Evolutionary conservation across 108 stramenopile genomes (phyloP), one percentile per base, ranked within the genome.

Genomic region (Fragilaria radians): DNA sequence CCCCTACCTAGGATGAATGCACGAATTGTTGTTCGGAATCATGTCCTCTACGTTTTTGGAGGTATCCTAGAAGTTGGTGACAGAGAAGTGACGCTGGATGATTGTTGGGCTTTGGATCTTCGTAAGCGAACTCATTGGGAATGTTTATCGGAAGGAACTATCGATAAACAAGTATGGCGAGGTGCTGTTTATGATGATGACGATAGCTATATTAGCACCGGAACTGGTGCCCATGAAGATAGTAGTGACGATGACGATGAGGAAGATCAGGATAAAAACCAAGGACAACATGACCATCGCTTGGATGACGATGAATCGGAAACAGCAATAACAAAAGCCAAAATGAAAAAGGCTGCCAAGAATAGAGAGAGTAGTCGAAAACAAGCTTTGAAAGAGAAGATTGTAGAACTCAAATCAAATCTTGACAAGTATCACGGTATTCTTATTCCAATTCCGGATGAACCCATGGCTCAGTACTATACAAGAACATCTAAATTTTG

Each of bases 61-160:
- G 93, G 93, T 5, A 71, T 94, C 46, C 60, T 94, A n/a, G 93
- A 94, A 62, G 84, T 94, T 23, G 93, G 93, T 27, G 89, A 94
- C 65, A 65, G 93, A 46, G 93, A 94, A 62, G 81, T 94, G 28
- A 94, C 93, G 26, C 64, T 94, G 36, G 93, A 94, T 68, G 93
- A 94, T 59, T 73, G 84, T 28, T 94, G 93, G 93, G 63, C 79
- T 18, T 61, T 94, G 28, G 93, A 94, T 62, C 52, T 94, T 53
- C 75, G 77, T 23, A 91, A 91, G 59, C 74, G 89, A 52, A 83
- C 89, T 19, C 60, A 76, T 47, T 94, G 93, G 93, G 76, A 80
- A 26, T 94, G 93, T 42, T 61, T 91, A 27, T 91, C 78, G 72
- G 72, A 70, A 24, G 93, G 93, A 54, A 77, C 81, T 14, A 91